Conservation (phyloP, 768 basidiomycete species). For the Rhizopogon rudus region DNA sequence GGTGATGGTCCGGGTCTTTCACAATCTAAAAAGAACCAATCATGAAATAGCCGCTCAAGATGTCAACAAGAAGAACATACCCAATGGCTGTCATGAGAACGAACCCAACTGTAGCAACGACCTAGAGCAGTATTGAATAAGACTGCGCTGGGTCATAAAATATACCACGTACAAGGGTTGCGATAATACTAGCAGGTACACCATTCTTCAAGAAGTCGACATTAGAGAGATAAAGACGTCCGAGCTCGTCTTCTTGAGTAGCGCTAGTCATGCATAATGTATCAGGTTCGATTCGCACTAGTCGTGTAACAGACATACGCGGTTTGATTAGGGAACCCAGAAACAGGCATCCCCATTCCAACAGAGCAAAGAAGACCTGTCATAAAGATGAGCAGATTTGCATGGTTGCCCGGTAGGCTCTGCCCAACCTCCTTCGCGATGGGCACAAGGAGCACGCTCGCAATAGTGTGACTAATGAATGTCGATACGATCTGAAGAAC, state of each 20-base stretch:
- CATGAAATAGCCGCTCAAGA: background rate
- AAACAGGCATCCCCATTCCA: constrained; percentile 98
- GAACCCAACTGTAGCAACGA: constrained; percentile 84
- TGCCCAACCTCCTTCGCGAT: constrained; percentile 88
- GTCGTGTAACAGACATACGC: constrained; percentile 54
- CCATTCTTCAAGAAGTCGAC: constrained; percentile 92
- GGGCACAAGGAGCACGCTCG: constrained; percentile 93
- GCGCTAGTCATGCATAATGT: constrained; percentile 43
- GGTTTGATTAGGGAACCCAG: constrained; percentile 98
- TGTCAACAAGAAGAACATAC: constrained; percentile 36
- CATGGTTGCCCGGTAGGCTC: constrained; percentile 63
- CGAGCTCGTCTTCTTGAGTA: constrained; percentile 92
- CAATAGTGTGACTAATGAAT: constrained; percentile 97
- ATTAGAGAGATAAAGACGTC: constrained; percentile 80
- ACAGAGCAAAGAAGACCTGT: constrained; percentile 90
- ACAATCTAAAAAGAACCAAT: background rate
- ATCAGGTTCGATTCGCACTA: background rate
- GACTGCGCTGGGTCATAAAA: background rate
- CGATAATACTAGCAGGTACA: constrained; percentile 89
- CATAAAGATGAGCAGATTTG: constrained; percentile 86
- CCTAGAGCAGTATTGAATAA: constrained; percentile 36
- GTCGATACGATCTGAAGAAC: constrained; percentile 73
- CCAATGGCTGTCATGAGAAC: constrained; percentile 66
- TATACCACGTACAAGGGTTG: constrained; percentile 57
- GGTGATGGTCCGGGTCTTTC: background rate